Conservation (phyloP, 75 land plant genomes). For the Picea sitchensis region DNA sequence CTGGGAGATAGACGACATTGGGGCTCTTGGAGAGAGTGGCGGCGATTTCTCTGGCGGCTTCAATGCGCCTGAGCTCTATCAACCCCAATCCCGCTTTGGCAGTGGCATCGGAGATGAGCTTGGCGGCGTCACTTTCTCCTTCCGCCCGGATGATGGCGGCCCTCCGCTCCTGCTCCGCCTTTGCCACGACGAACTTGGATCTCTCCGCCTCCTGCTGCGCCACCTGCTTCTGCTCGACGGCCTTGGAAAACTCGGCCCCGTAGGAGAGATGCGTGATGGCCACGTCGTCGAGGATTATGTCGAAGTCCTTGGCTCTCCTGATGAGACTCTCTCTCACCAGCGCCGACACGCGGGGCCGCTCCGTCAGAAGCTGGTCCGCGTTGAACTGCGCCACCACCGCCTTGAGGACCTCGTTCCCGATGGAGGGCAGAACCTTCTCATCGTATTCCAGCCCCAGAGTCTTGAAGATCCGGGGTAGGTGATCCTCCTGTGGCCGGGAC, state of each 20-base stretch:
- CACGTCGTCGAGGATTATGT: slow-evolving; percentile 84
- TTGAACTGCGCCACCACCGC: slow-evolving; percentile 95
- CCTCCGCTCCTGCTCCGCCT: slow-evolving; percentile 90
- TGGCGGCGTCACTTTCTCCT: slow-evolving; percentile 92
- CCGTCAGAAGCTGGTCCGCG: slow-evolving; percentile 89
- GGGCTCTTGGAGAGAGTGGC: slow-evolving; percentile 56
- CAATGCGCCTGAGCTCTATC: slow-evolving; percentile 84
- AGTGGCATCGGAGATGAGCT: slow-evolving; percentile 91
- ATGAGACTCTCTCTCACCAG: slow-evolving; percentile 69
- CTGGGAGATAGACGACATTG: slow-evolving; percentile 72
- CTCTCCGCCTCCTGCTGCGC: slow-evolving; percentile 98
- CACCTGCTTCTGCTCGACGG: slow-evolving; percentile 98
- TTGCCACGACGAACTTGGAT: slow-evolving; percentile 78
- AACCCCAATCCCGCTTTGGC: slow-evolving; percentile 49
- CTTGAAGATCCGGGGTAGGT: slow-evolving; percentile 68
- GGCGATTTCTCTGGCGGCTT: slow-evolving; percentile 82
- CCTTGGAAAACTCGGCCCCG: slow-evolving; percentile 84
- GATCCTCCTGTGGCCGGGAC: slow-evolving; percentile 58
- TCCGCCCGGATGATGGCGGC: slow-evolving; percentile 91
- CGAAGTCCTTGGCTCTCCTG: slow-evolving; percentile 76
- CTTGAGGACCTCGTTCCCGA: slow-evolving; percentile 91
- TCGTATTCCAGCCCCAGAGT: slow-evolving; percentile 85
- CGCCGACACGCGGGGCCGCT: slow-evolving; percentile 80
- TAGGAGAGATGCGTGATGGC: slow-evolving; percentile 90
- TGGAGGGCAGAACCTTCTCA: slow-evolving; percentile 88